phyloP scores from a whole-genome alignment of 1,284 basidiomycete genomes.

The Moesziomyces globuligerus region DNA sequence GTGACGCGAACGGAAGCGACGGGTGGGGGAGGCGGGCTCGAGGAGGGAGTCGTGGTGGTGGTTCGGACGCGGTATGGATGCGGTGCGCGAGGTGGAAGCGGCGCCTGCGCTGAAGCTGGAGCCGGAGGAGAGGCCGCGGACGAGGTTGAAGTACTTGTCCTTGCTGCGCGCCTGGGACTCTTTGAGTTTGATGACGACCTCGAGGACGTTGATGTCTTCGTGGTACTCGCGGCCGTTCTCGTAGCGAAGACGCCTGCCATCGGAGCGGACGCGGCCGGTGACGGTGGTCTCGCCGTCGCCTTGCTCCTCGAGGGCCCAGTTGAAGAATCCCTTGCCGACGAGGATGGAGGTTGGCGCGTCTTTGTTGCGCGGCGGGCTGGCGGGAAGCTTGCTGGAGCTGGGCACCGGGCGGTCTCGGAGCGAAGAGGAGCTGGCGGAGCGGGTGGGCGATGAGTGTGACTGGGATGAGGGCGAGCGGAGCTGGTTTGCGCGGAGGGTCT shows the following conservation, averaged over 20 bases:
- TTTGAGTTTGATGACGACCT: constrained; percentile 62
- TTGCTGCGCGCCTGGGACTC: constrained; percentile 56
- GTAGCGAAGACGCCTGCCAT: constrained; percentile 41
- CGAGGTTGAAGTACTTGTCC: constrained; percentile 57
- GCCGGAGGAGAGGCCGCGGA: constrained; percentile 43
- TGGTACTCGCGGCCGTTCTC: constrained; percentile 58
- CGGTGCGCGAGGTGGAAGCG: constrained; percentile 4
- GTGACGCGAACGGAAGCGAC: constrained; percentile 22
- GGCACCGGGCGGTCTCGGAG: constrained; percentile 28
- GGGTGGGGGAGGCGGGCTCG: constrained; percentile 14
- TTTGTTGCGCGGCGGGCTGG: constrained; percentile 29
- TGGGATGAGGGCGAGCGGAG: constrained; percentile 35
- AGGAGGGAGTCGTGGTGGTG: no score
- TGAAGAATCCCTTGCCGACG: constrained; percentile 64
- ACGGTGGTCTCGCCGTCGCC: constrained; percentile 63
- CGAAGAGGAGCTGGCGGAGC: constrained; percentile 22
- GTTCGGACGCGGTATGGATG: no score
- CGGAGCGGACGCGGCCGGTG: constrained; percentile 58
- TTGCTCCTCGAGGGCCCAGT: constrained; percentile 59
- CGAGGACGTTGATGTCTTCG: constrained; percentile 55
- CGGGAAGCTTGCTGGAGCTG: constrained; percentile 33
- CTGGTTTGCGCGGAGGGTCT: constrained; percentile 51
- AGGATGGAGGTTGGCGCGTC: constrained; percentile 43
- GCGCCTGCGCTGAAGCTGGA: constrained; percentile 28
- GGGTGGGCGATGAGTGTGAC: constrained; percentile 15